These are phyloP conservation scores for Ampelomyces quisqualis DNA, from an alignment of 2,329 filamentous ascomycete genomes.

Conservation along the genomic window DNA sequence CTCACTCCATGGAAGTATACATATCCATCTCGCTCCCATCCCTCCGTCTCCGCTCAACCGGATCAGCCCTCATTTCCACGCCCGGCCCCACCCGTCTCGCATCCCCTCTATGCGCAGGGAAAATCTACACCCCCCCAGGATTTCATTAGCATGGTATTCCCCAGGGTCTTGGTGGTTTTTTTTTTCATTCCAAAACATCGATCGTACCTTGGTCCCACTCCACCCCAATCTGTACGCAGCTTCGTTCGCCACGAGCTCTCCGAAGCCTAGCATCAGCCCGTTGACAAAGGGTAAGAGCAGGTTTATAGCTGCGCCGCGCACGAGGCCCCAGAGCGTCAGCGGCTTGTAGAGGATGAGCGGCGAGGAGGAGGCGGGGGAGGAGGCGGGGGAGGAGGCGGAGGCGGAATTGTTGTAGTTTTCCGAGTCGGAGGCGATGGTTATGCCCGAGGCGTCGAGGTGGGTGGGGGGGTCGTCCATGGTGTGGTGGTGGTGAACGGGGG, in stretches of 20 bases:
- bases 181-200: background rate
- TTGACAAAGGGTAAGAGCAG: slow-evolving; percentile 94
- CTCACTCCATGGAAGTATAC: slow-evolving; percentile 67
- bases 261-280: slow-evolving; percentile 96
- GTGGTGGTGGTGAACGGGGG: no score
- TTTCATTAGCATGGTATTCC: background rate
- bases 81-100: slow-evolving; percentile 74
- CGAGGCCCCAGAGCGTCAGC: slow-evolving; percentile 79
- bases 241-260: slow-evolving; percentile 95
- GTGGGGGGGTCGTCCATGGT: slow-evolving; percentile 35
- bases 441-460: slow-evolving; percentile 68
- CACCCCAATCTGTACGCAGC: slow-evolving; percentile 90
- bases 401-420: slow-evolving; percentile 74
- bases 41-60: slow-evolving; percentile 56
- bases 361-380: slow-evolving; percentile 61
- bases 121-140: slow-evolving; percentile 50
- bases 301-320: slow-evolving; percentile 92
- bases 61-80: slow-evolving; percentile 73
- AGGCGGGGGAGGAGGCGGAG: slow-evolving; percentile 58
- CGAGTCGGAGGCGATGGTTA: slow-evolving; percentile 80
- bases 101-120: slow-evolving; percentile 58
- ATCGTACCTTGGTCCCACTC: slow-evolving; percentile 86
- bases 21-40: slow-evolving; percentile 61
- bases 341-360: slow-evolving; percentile 84
- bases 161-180: no score